Conservation (phyloP, 345 rosid species). For the Citrus inodora region DNA sequence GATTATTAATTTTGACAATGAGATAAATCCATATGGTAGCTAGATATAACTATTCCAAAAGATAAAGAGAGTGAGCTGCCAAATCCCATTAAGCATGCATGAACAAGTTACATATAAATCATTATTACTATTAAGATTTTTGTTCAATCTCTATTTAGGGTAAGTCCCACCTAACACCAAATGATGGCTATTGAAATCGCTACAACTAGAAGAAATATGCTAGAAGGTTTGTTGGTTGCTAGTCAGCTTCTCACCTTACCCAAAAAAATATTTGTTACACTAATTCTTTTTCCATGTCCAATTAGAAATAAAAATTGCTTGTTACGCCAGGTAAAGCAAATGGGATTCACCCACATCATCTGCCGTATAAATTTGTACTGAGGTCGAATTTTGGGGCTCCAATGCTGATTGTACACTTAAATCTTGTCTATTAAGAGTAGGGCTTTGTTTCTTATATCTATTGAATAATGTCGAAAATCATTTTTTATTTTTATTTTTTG, state of each 20-base stretch:
- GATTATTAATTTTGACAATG: background rate
- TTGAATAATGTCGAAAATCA: too few species aligned
- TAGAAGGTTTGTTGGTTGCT: conserved; percentile 8
- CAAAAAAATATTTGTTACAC: background rate
- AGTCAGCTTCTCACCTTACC: conserved; percentile 29
- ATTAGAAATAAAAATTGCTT: background rate
- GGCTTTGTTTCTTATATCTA: background rate
- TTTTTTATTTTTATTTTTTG: too few species aligned
- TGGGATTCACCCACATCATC: background rate
- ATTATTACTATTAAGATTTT: background rate
- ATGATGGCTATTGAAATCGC: background rate
- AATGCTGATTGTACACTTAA: background rate
- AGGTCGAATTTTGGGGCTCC: background rate
- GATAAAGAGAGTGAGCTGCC: background rate
- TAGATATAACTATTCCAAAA: background rate
- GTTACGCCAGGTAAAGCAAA: background rate
- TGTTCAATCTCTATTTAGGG: background rate
- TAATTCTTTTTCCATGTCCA: background rate
- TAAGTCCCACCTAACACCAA: conserved; percentile 8
- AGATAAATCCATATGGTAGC: background rate
- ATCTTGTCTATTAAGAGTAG: background rate
- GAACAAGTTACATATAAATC: background rate
- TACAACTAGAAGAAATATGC: conserved; percentile 5
- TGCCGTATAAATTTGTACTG: background rate
- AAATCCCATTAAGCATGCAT: background rate